Base-by-base conservation (phyloP, 139 green algal genomes). In the Pleodorina starrii region DNA sequence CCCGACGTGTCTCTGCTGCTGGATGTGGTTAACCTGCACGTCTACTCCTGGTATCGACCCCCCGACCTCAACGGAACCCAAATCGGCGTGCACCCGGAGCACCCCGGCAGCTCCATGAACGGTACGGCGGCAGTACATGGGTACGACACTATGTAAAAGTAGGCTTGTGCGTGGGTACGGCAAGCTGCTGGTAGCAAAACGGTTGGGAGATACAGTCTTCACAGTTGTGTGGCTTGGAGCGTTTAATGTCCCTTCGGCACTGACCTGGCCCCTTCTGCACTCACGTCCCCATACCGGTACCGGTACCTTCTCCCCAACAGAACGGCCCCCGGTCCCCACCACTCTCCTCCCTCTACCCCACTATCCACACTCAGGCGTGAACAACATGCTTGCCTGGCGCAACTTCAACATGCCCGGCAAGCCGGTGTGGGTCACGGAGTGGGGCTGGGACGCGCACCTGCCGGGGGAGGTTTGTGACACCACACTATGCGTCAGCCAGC, bases 371-470 rank as follows among this genome's bases (percentile, higher is more conserved):
- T 1, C 88, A 91, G 88, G 35, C 44, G 2, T 91, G 7, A 79
- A 91, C 82, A 91, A 91, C 73, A 77, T 91, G 44, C 27, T 91
- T 63, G 38, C 36, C 5, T 91, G 89, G 89, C 81, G 89, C 43
- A 54, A 80, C 46, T 46, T 57, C 72, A 91, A 91, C 89, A 89
- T 89, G 89, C 89, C 89, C 0, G 57, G 73, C 46, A 91, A 57
- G 43, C 81, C 81, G 27, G 32, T 91, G 44, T 91, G 89, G 89
- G 59, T 91, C 1, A 91, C 89, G 11, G 89, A 91, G 79, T 91
- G 76, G 76, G 88, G 88, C 54, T 91, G 88, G 88, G 88, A 91
- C 73, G 69, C 88, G n/a, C 23, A 27, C 14, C 38, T 79, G 29
- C 88, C 88, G 14, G 88, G 79, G 2, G 88, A 91, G 72, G 29